Base-by-base conservation (phyloP, 1,284 basidiomycete species). In the Wolfiporia cocos region DNA sequence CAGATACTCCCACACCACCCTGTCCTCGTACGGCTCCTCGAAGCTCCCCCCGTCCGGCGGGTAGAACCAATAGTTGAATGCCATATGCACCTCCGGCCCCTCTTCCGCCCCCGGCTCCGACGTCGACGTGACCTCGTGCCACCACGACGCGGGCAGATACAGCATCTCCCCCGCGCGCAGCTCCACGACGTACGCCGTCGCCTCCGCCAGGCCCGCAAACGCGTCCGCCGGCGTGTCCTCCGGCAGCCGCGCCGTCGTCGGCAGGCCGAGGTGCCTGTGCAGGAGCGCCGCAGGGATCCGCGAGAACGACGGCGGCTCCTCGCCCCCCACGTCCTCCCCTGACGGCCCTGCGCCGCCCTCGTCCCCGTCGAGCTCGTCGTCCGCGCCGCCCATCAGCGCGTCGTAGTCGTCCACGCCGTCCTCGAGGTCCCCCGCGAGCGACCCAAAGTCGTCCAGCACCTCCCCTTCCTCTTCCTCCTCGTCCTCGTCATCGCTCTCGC, bases 11-110 rank as follows among this genome's bases (percentile, higher is more conserved):
- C 60, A 63, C 1, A 61, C 54, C 5, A 57, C 38, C 34, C 49
- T 43, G 41, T 63, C 61, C 33, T 45, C 49, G 35, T 61, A 63
- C 21, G 61, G 61, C 37, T 52, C 44, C 11, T 57, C 57, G 42
- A 57, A 63, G 32, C 20, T 48, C 5, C 56, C 54, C 23, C 52
- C 49, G 31, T 57, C 54, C 9, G 60, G 60, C 9, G 61, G 61
- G 32, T 63, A 63, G 51, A 63, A 62, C 61, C 61, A 63, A 45
- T 62, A 63, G 49, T 63, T 63, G 51, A 63, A 59, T 24, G 61
- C 61, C 61, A 63, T 63, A 34, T 62, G 60, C 17, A 63, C 49
- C 37, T 49, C 52, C 15, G 43, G 33, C 21, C 43, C 42, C 5
- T 31, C 41, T 22, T 42, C 43, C 19, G 26, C 40, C 7, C 39